These are phyloP conservation scores for Fagus crenata DNA, from an alignment of 306 rosid species.

Conservation along the genomic window DNA sequence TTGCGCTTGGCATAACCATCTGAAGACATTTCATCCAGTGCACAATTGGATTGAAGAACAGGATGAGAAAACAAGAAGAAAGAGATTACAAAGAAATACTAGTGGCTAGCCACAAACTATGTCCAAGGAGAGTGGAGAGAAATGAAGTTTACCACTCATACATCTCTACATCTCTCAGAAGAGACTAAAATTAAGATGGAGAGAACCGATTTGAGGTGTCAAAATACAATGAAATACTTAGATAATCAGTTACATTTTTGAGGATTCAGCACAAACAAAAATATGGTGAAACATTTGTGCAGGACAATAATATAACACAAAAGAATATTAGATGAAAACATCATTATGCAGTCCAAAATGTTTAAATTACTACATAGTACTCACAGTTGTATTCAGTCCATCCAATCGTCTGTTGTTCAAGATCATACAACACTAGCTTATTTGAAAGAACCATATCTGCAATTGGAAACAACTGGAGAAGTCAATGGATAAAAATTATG, in stretches of 20 bases:
- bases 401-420: constrained; percentile 64
- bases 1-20: no score
- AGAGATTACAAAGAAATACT: no score
- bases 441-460: constrained; percentile 83
- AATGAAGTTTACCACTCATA: no score
- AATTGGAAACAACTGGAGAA: constrained; percentile 32
- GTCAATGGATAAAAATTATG: background rate
- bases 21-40: no score
- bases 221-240: background rate
- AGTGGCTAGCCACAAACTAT: no score
- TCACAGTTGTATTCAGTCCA: constrained; percentile 81
- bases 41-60: no score
- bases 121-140: no score
- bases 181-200: no score
- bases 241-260: background rate
- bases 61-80: background rate
- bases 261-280: background rate
- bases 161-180: background rate
- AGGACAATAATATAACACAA: background rate
- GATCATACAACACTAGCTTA: constrained; percentile 69
- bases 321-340: background rate
- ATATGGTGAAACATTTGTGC: background rate
- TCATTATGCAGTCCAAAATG: no score
- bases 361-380: constrained; percentile 36
- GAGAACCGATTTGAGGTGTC: no score